Percentiles rank a stretch among this genome's conserved stretches.
Evolutionary conservation across 1,284 basidiomycete genomes (phyloP).

Genomic region (Porogramme epimiltina): DNA sequence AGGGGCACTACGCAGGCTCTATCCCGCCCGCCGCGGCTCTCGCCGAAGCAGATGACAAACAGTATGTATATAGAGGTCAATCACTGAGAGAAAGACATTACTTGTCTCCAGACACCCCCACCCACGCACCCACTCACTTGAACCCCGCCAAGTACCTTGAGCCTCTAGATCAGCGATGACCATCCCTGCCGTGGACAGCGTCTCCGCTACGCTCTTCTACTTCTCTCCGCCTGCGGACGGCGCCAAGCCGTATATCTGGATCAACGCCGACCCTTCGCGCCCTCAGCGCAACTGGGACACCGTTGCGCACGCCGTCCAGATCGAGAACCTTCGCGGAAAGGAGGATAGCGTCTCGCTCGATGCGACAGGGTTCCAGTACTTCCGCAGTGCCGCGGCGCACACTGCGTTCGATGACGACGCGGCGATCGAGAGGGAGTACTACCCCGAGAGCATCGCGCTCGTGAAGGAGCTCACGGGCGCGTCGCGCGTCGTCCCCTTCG

Average conservation of each 20-base stretch:
- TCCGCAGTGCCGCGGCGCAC: constrained; percentile 42
- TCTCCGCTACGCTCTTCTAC: constrained; percentile 31
- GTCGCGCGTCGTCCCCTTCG: constrained; percentile 58
- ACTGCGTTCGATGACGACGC: constrained; percentile 47
- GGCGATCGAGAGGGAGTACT: constrained; percentile 55
- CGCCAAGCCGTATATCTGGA: constrained; percentile 30
- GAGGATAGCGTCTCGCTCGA: constrained; percentile 51
- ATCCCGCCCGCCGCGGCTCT: too few relatives aligned
- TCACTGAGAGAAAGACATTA: too few relatives aligned
- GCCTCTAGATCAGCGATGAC: constrained; percentile 56
- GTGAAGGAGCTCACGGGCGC: constrained; percentile 65
- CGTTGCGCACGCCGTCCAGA: constrained; percentile 34
- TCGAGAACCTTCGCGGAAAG: constrained; percentile 61
- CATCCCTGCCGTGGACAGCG: constrained; percentile 19
- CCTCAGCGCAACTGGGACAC: constrained; percentile 27
- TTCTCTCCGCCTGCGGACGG: constrained; percentile 35
- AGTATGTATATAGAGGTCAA: too few relatives aligned
- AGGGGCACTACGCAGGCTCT: too few relatives aligned
- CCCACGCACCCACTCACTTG: too few relatives aligned
- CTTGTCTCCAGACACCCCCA: too few relatives aligned
- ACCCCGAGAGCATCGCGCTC: constrained; percentile 58
- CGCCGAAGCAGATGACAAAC: too few relatives aligned
- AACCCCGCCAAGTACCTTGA: too few relatives aligned
- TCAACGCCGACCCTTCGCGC: constrained; percentile 28
- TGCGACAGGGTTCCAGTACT: constrained; percentile 57